A percentile compares a stretch with the other conserved stretches of the same genome.
Conservation (phyloP, 2,329 filamentous ascomycete genomes). For the Sporothrix phasma region DNA sequence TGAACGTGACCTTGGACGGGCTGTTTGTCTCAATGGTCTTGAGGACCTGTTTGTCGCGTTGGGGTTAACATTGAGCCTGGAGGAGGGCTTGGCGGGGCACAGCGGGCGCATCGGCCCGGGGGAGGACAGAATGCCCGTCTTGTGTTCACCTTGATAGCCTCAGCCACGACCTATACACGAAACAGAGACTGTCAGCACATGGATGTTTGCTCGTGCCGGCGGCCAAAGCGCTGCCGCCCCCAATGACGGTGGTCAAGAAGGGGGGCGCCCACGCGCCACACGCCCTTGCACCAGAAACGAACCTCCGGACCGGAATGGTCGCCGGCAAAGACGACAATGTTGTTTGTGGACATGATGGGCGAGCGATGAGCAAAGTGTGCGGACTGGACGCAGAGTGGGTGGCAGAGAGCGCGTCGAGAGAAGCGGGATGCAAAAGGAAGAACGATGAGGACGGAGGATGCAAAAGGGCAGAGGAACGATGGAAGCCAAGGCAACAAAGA, state of each 20-base stretch:
- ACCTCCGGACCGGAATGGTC: constrained; percentile 85
- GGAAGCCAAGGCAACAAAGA: background rate
- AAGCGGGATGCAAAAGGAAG: background rate
- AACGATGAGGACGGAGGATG: background rate
- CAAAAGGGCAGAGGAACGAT: background rate
- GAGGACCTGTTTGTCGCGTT: constrained; percentile 49
- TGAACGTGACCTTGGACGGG: constrained; percentile 64
- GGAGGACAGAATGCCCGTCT: no score
- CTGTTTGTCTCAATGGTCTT: constrained; percentile 64
- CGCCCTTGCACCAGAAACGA: constrained; percentile 25
- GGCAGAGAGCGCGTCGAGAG: background rate
- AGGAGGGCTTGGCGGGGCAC: background rate
- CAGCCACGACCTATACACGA: constrained; percentile 57
- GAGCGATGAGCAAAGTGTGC: background rate
- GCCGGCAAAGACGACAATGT: constrained; percentile 72
- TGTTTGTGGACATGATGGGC: constrained; percentile 55
- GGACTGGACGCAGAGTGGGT: background rate
- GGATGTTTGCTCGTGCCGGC: background rate
- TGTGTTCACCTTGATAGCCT: constrained; percentile 69
- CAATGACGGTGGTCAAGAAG: no score
- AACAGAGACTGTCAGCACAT: constrained; percentile 7
- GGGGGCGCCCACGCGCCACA: background rate
- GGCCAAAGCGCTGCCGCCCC: background rate
- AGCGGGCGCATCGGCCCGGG: no score
- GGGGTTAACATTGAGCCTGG: background rate